phyloP scores from a whole-genome alignment of 2,329 filamentous ascomycete species.

The Epichloe gansuensis region DNA sequence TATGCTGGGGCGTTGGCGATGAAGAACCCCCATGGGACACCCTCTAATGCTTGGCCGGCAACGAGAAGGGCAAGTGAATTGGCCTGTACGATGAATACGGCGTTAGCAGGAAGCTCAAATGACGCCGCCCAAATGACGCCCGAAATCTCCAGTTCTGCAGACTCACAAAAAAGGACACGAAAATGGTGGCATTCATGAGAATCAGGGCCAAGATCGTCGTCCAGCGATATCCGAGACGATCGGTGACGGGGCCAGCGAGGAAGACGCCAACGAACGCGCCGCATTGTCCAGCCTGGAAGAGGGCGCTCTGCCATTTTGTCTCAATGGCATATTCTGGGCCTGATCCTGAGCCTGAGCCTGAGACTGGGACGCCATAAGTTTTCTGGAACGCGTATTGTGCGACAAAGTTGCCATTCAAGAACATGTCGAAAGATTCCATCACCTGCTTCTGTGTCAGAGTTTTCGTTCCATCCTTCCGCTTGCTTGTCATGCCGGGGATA shows the following conservation, averaged over 20 bases:
- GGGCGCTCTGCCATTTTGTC: conserved; percentile 28
- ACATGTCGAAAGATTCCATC: conserved; percentile 38
- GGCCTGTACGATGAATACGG: background rate
- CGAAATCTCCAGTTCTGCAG: too few species aligned
- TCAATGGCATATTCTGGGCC: conserved; percentile 16
- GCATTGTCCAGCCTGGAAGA: conserved; percentile 20
- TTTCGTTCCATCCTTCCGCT: too few species aligned
- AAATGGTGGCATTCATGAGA: conserved; percentile 25
- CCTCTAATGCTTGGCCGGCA: conserved; percentile 42
- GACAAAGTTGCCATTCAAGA: conserved; percentile 33
- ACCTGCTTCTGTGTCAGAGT: conserved; percentile 19
- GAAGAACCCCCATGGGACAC: conserved; percentile 49
- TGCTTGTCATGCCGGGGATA: too few species aligned
- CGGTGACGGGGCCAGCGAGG: conserved; percentile 25
- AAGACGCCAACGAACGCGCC: conserved; percentile 25
- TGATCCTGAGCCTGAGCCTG: background rate
- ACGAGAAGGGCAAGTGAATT: conserved; percentile 29
- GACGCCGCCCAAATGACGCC: too few species aligned
- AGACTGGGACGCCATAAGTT: conserved; percentile 21
- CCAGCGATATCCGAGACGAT: conserved; percentile 24
- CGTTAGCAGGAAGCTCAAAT: background rate
- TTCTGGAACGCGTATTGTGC: conserved; percentile 26
- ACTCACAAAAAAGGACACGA: conserved; percentile 40
- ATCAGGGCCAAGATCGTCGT: conserved; percentile 24
- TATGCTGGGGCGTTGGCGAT: conserved; percentile 50